Percentiles rank a stretch among this genome's conserved stretches.
Evolutionary conservation across 805 yeast species (phyloP).

Genomic region (Yamadazyma nakazawae): DNA sequence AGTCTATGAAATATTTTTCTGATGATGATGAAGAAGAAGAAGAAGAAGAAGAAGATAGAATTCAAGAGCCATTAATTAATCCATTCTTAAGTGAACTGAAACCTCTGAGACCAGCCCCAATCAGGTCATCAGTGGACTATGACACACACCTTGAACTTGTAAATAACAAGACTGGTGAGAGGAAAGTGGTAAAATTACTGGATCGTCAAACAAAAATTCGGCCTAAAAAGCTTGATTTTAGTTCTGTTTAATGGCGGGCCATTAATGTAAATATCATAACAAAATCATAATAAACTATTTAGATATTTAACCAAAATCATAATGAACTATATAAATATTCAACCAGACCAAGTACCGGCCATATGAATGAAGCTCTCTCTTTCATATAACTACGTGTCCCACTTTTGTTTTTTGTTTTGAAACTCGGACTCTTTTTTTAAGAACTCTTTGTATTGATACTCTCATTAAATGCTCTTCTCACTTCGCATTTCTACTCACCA

Average conservation of each 20-base stretch:
- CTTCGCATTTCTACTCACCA: background rate
- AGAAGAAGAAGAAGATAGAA: constrained; percentile 18
- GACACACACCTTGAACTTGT: constrained; percentile 27
- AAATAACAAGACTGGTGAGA: constrained; percentile 38
- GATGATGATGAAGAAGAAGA: constrained; percentile 27
- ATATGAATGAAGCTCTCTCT: no score
- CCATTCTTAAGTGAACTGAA: constrained; percentile 19
- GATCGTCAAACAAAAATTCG: constrained; percentile 31
- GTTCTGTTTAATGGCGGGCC: constrained; percentile 1
- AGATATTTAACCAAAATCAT: background rate
- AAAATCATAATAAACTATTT: background rate
- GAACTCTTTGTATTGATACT: background rate
- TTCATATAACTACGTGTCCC: no score
- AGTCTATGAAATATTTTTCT: constrained; percentile 26
- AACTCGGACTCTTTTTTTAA: no score
- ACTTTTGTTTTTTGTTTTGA: no score
- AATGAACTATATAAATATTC: no score
- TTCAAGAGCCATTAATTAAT: constrained; percentile 14
- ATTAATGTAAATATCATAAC: no score
- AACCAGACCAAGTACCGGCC: no score
- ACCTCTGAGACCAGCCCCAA: background rate
- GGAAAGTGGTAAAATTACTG: constrained; percentile 28
- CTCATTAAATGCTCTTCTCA: background rate
- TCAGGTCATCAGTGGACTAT: constrained; percentile 13
- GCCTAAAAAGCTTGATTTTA: constrained; percentile 35